Base-by-base conservation (phyloP, 169 alveolate genomes). In the Plasmodium cynomolgi region DNA sequence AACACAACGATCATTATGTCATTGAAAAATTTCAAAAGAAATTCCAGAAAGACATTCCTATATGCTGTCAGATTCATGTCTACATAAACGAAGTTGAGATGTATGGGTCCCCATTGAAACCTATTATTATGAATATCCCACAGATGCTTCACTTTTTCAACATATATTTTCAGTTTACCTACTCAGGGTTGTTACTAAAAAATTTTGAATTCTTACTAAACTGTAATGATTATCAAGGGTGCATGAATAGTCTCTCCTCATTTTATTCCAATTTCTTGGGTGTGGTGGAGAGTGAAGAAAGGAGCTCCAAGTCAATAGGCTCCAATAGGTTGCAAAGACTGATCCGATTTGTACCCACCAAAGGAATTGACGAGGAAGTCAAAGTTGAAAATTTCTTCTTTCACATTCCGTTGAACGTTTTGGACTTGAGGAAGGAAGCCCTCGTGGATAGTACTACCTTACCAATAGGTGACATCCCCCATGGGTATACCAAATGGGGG, bases 11-110 rank as follows among this genome's bases (percentile, higher is more conserved):
- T 82, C 81, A 91, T 81, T 3, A 68, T 50, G 17, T 91, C 20
- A 91, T 91, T 47, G 75, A 91, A 2, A 72, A 82, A 33, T 91
- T 91, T 91, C 68, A 81, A 72, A 91, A 47, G 58, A 62, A 26
- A 33, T 91, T 91, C 39, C 34, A 20, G 17, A 23, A 7, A 17
- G 34, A 34, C 56, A 23, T 91, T 20, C 68, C 79, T 8, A 82
- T 82, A 68, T 34, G 56, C 33, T 77, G 95, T 75, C 86, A 91
- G 29, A 72, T 91, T 44, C 80, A 81, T 50, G 62, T 91, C 37
- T 91, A 82, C 44, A 29, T 91, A 68, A 91, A 91, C n/a, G 95
- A 91, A n/a, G 73, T 72, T 34, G 92, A 91, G 41, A 91, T 82
- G 9, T 91, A 44, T 82, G 91, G 91, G 15, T 91, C 92, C 13